A percentile compares a stretch with the other conserved stretches of the same genome.
These are phyloP conservation scores for Turritis glabra DNA, from an alignment of 345 rosid genomes.

Conservation along the genomic window DNA sequence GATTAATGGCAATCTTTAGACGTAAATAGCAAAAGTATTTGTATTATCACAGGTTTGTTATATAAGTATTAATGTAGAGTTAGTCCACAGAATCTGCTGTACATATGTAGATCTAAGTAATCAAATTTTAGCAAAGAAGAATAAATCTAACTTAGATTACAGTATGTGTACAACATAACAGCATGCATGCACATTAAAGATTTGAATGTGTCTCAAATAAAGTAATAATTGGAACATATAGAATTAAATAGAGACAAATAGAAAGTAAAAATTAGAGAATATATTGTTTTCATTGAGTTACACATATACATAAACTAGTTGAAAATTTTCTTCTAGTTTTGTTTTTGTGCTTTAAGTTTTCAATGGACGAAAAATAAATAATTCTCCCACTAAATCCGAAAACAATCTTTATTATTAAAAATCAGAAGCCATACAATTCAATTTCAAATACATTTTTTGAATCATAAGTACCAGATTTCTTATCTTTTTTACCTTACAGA, in stretches of 20 bases:
- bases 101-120: neutral
- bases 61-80: too few relatives aligned
- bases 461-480: constrained; percentile 5
- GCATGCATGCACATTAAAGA: neutral
- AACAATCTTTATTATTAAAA: neutral
- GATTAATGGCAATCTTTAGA: neutral
- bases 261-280: neutral
- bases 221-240: neutral
- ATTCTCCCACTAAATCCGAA: neutral
- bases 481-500: neutral
- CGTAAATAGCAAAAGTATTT: neutral
- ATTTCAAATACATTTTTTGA: neutral
- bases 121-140: neutral
- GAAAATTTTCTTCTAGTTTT: neutral
- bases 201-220: neutral
- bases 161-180: neutral
- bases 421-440: neutral
- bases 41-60: neutral
- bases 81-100: neutral
- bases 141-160: neutral
- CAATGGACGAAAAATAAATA: neutral
- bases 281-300: neutral
- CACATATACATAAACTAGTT: neutral
- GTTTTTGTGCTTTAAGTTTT: neutral
- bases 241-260: neutral